Base-by-base conservation (phyloP, 108 stramenopile genomes). In the Cafeteria roenbergensis region DNA sequence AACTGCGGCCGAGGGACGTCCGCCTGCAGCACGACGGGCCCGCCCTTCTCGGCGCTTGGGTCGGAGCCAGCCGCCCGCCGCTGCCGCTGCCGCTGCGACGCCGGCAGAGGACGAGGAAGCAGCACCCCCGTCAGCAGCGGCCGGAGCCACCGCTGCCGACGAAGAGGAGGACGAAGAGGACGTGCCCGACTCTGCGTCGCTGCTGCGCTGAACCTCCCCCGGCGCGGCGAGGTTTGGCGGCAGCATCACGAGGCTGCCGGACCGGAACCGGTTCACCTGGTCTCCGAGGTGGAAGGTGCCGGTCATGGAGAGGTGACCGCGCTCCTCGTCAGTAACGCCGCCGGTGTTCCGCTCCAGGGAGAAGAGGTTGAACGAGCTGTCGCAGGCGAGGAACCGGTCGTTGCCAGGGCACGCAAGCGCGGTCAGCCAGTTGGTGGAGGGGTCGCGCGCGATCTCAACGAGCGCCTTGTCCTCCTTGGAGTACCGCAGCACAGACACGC, bases 221-320 rank as follows among this genome's bases (percentile, higher is more conserved):
- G 56, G 28, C 31, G 28, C 31, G n/a, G n/a, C n/a, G n/a, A n/a
- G n/a, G 29, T 57, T 28, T 4, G 4, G 9, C 2, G 14, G 4
- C 35, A 88, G 88, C 88, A 91, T 92, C 28, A 90, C 87, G 14
- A 95, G 81, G 65, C 87, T 89, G 8, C 94, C 97, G 42, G 58
- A 69, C 69, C 82, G 85, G 61, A 96, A 86, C 58, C 85, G 88
- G 75, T 95, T 99, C 38, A 86, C 79, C 82, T 90, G 94, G 63
- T 99, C 94, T 17, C 93, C 97, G 8, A 95, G 62, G 67, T 99
- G 90, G 62, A 85, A 96, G 67, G 90, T 87, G 35, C 94, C 93
- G 33, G 87, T 71, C 0, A 87, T 86, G 53, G 93, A 87, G 28
- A 99, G 72, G 35, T 91, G 88, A 26, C 83, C 80, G 27, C 88